Percentiles rank a stretch among this genome's conserved stretches.
Evolutionary conservation across 192 early-diverging fungal genomes (phyloP).

Genomic region (Diversispora eburnea): DNA sequence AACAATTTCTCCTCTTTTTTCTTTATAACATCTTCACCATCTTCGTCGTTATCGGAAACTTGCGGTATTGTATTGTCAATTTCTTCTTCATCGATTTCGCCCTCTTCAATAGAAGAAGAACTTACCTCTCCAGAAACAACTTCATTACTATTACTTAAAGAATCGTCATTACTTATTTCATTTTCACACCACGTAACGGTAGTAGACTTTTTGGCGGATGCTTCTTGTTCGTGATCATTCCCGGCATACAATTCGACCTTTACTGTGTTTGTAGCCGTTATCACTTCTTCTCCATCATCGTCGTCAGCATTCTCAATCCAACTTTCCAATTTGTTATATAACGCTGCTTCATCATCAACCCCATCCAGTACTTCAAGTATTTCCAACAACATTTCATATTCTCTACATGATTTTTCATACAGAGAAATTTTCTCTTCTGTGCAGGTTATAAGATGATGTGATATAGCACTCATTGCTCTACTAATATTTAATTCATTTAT

Average conservation of each 20-base stretch:
- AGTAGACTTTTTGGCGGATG: background rate
- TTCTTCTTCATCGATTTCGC: slow-evolving; percentile 5
- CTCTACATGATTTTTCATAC: slow-evolving; percentile 28
- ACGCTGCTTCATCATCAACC: slow-evolving; percentile 6
- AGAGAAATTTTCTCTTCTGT: slow-evolving; percentile 28
- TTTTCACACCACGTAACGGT: background rate
- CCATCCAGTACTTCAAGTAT: slow-evolving; percentile 24
- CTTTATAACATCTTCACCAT: slow-evolving; percentile 2
- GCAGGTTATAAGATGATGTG: slow-evolving; percentile 25
- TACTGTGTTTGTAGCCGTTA: background rate
- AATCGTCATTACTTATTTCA: slow-evolving; percentile 1
- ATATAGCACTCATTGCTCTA: slow-evolving; percentile 4
- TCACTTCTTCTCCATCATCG: slow-evolving; percentile 4
- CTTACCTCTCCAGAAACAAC: slow-evolving; percentile 11
- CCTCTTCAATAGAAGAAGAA: slow-evolving; percentile 21
- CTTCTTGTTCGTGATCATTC: background rate
- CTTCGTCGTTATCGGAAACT: background rate
- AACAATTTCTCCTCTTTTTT: background rate
- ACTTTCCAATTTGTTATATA: slow-evolving; percentile 25
- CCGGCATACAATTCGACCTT: background rate
- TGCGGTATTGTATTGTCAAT: background rate
- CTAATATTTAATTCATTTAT: slow-evolving; percentile 2
- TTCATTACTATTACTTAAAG: slow-evolving; percentile 2
- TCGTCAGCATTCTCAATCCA: slow-evolving; percentile 1
- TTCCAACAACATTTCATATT: slow-evolving; percentile 27